These are phyloP conservation scores for Cyclanthera cordifolia DNA, from an alignment of 306 rosid genomes.

Conservation along the genomic window DNA sequence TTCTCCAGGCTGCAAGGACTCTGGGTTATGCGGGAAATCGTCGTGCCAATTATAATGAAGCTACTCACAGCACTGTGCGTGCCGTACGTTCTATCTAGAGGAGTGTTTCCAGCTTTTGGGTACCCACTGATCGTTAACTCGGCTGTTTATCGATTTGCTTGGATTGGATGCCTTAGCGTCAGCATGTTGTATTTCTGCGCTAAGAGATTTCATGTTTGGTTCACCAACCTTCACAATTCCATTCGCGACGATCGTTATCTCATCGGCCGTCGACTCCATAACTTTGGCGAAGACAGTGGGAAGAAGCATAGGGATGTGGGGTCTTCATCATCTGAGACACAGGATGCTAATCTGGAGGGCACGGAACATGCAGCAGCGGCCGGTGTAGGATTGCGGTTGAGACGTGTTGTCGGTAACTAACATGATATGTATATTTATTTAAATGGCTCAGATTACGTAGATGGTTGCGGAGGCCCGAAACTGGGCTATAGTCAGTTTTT, in stretches of 20 bases:
- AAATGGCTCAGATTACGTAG: background rate
- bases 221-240: constrained; percentile 94
- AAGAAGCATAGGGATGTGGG: constrained; percentile 33
- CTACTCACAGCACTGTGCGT: constrained; percentile 85
- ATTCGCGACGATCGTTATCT: constrained; percentile 93
- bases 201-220: constrained; percentile 94
- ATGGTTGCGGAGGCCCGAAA: constrained; percentile 9
- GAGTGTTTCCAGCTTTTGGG: constrained; percentile 83
- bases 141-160: constrained; percentile 93
- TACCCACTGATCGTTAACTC: constrained; percentile 91
- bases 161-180: constrained; percentile 87
- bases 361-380: constrained; percentile 34
- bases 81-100: constrained; percentile 84
- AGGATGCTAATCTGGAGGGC: constrained; percentile 21
- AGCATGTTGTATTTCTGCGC: constrained; percentile 82
- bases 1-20: constrained; percentile 93
- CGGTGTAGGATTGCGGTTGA: constrained; percentile 42
- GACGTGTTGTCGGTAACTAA: constrained; percentile 36
- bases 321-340: constrained; percentile 24
- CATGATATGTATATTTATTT: constrained; percentile 6
- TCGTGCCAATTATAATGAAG: constrained; percentile 87
- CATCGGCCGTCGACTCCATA: constrained; percentile 85
- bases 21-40: constrained; percentile 95
- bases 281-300: constrained; percentile 53
- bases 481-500: constrained; percentile 9